Base-by-base conservation (phyloP, 208 protist species). In the Acanthamoeba healyi region DNA sequence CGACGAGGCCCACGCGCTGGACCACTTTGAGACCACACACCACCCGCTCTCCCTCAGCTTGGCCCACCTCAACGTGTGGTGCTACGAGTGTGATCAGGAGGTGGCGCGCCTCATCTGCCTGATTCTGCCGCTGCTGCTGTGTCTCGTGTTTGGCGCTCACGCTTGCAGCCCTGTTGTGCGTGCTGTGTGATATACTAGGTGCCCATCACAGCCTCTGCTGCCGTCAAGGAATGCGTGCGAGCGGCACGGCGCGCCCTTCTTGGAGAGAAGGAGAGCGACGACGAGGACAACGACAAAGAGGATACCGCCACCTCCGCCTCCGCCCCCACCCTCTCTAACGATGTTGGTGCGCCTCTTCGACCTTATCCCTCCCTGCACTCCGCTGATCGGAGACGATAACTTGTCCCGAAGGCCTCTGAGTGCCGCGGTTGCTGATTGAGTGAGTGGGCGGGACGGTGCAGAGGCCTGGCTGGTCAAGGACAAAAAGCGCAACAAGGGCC, bases 1-100 rank as follows among this genome's bases (percentile, higher is more conserved):
- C 34, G 82, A 61, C 32, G 38, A 42, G 2, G 82, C 12, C 42
- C 51, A 61, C 54, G 51, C 32, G 3, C 38, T 49, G 15, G 2
- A 10, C 42, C 82, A 90, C 54, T 67, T 70, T 46, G 54, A 42
- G 22, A 70, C 0, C 1, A 49, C 17, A 34, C 46, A 14, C 17
- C 82, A 90, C 54, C 54, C 82, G 32, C 82, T 90, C 7, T 49
- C 42, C 19, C 29, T 90, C 32, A 44, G 54, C 38, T 32, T 51
- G 34, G 6, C 51, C 82, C 32, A 90, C 51, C 26, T 61, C 36
- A 42, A 29, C 24, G 51, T 46, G 9, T 90, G 82, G 82, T 90
- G 82, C 54, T 90, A 90, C 34, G 51, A 56, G 6, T 90, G 82
- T 54, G 82, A 90, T 24, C 44, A 61, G 12, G 82, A 90, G 77